A percentile compares a stretch with the other conserved stretches of the same genome.
Conservation (phyloP, 805 yeast species). For the Ogataea pilisensis region DNA sequence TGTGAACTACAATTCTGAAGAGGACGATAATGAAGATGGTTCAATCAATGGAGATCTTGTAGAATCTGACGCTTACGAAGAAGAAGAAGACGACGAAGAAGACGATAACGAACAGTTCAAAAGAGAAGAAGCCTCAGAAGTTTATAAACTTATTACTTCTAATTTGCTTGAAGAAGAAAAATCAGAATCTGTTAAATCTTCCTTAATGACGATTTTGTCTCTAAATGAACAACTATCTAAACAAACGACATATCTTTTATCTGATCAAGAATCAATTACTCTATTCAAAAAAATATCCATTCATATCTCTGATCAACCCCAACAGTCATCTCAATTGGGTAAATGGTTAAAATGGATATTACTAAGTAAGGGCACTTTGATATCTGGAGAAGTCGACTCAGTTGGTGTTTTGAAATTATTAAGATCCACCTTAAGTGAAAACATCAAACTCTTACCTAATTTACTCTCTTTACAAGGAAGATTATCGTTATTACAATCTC, state of each 20-base stretch:
- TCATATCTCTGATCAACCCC: constrained; percentile 48
- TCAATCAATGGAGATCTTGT: constrained; percentile 9
- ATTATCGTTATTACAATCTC: constrained; percentile 70
- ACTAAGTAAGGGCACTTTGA: constrained; percentile 63
- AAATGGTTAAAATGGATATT: constrained; percentile 83
- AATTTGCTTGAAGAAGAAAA: constrained; percentile 24
- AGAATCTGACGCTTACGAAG: constrained; percentile 11
- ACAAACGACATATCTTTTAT: constrained; percentile 51
- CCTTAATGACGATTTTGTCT: constrained; percentile 29
- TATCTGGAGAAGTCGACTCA: constrained; percentile 48
- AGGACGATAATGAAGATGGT: constrained; percentile 10
- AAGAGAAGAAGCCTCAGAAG: constrained; percentile 22
- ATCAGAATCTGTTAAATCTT: not conserved
- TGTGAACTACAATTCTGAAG: constrained; percentile 17
- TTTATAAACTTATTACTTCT: constrained; percentile 20
- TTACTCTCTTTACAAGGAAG: constrained; percentile 83
- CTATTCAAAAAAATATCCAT: constrained; percentile 46
- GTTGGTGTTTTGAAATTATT: constrained; percentile 53
- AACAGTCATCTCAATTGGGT: constrained; percentile 38
- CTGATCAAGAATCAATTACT: constrained; percentile 36
- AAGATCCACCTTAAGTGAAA: constrained; percentile 52
- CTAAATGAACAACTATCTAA: constrained; percentile 41
- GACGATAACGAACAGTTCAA: constrained; percentile 15
- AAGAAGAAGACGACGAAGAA: constrained; percentile 11
- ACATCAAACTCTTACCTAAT: constrained; percentile 56